Evolutionary conservation across 1,284 basidiomycete species (phyloP), one percentile per base, ranked within the genome.

Genomic region (Ustilago tritici): DNA sequence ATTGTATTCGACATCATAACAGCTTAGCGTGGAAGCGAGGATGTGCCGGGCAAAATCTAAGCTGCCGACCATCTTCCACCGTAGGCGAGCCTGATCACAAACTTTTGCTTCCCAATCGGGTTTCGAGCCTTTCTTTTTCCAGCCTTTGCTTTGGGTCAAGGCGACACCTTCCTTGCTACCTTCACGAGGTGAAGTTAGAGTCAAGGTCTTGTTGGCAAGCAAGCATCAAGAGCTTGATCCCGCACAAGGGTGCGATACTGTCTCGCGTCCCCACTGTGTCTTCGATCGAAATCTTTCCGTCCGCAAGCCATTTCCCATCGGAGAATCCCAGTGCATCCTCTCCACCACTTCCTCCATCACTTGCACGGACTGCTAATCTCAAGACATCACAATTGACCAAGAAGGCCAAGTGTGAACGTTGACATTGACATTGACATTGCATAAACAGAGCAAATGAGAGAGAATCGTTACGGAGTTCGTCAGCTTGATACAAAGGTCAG

Each of bases 71-170:
- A 46, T 46, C 43, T n/a, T 46, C 28, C 28, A 19, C 54, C n/a
- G 34, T 38, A 41, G 54, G 49, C 54, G 54, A 36, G 36, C n/a
- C 41, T 56, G 54, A 41, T 56, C 15, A 40, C 54, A 40, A 56
- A 41, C 38, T 41, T 36, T 28, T 12, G 7, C 11, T 50, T 31
- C 49, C 49, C 31, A 50, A n/a, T 31, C 15, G 28, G 49, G 49
- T 12, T 12, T 15, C 1, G 10, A 28, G 4, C 23, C 9, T 23
- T 32, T 5, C 3, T 50, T 50, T 50, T 50, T 28, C 32, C 12
- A 32, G 28, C 31, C 31, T 17, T 32, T 50, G 49, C 49, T 50
- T 50, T 8, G 43, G n/a, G n/a, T 19, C n/a, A 46, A 46, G 14
- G 43, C n/a, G 6, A 5, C n/a, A 7, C 43, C n/a, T 7, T 46